These are phyloP conservation scores for Xylaria sp. DNA, from an alignment of 2,329 filamentous ascomycete species.

Conservation along the genomic window DNA sequence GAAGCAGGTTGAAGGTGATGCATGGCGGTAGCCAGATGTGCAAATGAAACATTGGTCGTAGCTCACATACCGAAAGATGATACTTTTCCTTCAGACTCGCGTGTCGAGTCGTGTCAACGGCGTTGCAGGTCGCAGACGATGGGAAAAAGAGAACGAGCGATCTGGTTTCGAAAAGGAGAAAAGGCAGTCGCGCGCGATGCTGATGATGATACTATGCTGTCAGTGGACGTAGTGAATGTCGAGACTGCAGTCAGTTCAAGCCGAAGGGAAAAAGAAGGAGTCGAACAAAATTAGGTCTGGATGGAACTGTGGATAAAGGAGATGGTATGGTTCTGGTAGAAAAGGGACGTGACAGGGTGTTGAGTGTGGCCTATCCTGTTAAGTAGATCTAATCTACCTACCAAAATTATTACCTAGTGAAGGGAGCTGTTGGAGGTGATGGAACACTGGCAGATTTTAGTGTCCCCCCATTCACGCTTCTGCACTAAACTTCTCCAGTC, in stretches of 20 bases:
- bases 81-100: constrained; percentile 37
- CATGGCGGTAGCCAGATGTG: constrained; percentile 9
- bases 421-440: constrained; percentile 33
- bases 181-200: constrained; percentile 38
- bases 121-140: constrained; percentile 45
- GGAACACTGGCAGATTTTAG: constrained; percentile 26
- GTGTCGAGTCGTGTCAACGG: constrained; percentile 50
- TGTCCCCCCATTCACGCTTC: background rate
- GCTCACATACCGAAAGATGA: constrained; percentile 44
- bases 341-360: constrained; percentile 37
- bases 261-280: constrained; percentile 40
- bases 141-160: constrained; percentile 43
- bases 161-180: constrained; percentile 36
- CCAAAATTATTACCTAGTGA: constrained; percentile 32
- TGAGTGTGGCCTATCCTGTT: constrained; percentile 32
- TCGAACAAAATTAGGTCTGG: constrained; percentile 42
- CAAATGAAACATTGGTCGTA: constrained; percentile 36
- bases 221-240: constrained; percentile 37
- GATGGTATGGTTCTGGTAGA: constrained; percentile 31
- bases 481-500: constrained; percentile 23
- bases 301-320: constrained; percentile 43
- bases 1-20: constrained; percentile 7
- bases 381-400: constrained; percentile 15
- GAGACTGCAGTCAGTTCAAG: constrained; percentile 33
- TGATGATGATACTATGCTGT: constrained; percentile 28